These are phyloP conservation scores for Arachnopeziza araneosa DNA, from an alignment of 2,329 filamentous ascomycete genomes.

Conservation along the genomic window DNA sequence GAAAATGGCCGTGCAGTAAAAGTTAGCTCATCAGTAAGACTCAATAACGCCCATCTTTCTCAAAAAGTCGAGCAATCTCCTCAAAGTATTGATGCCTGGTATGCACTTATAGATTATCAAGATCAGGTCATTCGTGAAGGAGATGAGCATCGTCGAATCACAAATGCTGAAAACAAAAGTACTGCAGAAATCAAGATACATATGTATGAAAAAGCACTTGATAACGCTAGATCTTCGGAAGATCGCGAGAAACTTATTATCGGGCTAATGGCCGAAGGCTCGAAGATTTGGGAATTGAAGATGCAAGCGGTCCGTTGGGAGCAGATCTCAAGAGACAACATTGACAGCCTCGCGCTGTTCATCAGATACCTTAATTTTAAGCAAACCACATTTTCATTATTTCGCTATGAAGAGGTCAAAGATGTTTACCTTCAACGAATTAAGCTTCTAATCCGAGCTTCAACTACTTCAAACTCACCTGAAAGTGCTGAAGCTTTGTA, in stretches of 20 bases:
- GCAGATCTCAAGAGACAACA: slow-evolving; percentile 49
- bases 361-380: slow-evolving; percentile 65
- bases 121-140: slow-evolving; percentile 55
- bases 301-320: slow-evolving; percentile 61
- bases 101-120: slow-evolving; percentile 75
- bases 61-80: slow-evolving; percentile 60
- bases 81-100: slow-evolving; percentile 65
- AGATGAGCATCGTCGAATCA: slow-evolving; percentile 42
- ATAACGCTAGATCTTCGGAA: slow-evolving; percentile 41
- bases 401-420: slow-evolving; percentile 63
- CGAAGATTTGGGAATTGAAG: slow-evolving; percentile 65
- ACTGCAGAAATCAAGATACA: slow-evolving; percentile 75
- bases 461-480: slow-evolving; percentile 3
- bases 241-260: slow-evolving; percentile 57
- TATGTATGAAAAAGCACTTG: slow-evolving; percentile 72
- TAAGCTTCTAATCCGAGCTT: slow-evolving; percentile 35
- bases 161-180: slow-evolving; percentile 58
- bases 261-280: slow-evolving; percentile 67
- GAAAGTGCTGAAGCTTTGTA: slow-evolving; percentile 22
- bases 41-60: slow-evolving; percentile 56
- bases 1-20: slow-evolving; percentile 31
- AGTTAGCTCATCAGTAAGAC: slow-evolving; percentile 42
- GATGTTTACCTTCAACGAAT: slow-evolving; percentile 55
- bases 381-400: slow-evolving; percentile 61
- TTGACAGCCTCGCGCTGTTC: slow-evolving; percentile 63